Evolutionary conservation across 2,329 filamentous ascomycete species (phyloP).

Genomic region (Fusarium tjaetaba): DNA sequence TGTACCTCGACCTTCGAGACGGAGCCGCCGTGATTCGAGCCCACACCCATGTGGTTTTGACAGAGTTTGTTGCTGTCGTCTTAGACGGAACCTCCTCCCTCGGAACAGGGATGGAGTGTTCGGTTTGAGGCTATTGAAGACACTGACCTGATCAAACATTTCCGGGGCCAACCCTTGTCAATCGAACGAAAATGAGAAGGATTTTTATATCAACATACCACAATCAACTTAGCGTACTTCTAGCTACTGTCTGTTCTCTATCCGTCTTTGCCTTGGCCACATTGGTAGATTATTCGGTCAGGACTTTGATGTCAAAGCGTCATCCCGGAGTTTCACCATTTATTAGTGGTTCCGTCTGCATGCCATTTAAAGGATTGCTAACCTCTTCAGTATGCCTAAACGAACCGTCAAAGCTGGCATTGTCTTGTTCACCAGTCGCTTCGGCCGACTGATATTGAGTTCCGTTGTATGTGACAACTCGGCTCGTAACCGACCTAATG

Average conservation of each 20-base stretch:
- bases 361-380: conserved; percentile 2
- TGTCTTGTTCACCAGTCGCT: neutral
- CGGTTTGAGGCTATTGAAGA: conserved; percentile 16
- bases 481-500: conserved; percentile 19
- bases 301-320: conserved; percentile 35
- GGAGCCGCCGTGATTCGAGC: neutral
- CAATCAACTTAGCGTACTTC: conserved; percentile 5
- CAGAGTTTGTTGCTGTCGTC: neutral
- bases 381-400: conserved; percentile 1
- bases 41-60: neutral
- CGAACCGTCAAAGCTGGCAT: conserved; percentile 4
- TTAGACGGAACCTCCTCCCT: neutral
- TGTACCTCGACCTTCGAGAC: neutral
- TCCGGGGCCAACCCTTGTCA: neutral
- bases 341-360: conserved; percentile 33
- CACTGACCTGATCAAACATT: conserved; percentile 18
- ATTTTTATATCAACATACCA: neutral
- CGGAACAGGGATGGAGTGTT: neutral
- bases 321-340: conserved; percentile 40
- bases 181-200: conserved; percentile 2
- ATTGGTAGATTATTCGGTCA: conserved; percentile 3
- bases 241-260: conserved; percentile 13
- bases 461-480: neutral
- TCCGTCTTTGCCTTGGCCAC: conserved; percentile 14
- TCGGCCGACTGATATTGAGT: conserved; percentile 4